Percentiles rank a stretch among this genome's conserved stretches.
These are phyloP conservation scores for Tulasnella sp. DNA, from an alignment of 768 basidiomycete genomes.

Conservation along the genomic window DNA sequence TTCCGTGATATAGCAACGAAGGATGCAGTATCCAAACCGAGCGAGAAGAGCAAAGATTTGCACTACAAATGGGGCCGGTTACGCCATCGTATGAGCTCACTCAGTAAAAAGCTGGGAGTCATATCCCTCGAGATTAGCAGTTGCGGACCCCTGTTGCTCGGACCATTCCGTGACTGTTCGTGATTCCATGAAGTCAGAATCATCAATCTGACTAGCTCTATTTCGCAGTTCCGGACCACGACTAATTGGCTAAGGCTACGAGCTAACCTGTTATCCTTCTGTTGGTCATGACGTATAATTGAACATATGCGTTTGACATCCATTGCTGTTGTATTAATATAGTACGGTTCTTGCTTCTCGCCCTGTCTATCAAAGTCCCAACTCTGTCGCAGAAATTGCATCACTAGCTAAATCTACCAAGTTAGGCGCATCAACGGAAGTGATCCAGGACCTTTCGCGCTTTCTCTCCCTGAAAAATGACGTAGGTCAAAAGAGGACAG, in stretches of 20 bases:
- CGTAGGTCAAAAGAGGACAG: neutral
- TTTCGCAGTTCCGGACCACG: too few relatives aligned
- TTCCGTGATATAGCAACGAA: neutral
- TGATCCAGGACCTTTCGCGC: neutral
- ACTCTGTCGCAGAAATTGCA: neutral
- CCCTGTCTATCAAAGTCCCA: neutral
- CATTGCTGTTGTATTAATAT: too few relatives aligned
- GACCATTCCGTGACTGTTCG: too few relatives aligned
- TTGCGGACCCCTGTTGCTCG: neutral
- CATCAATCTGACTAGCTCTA: too few relatives aligned
- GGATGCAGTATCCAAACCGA: neutral
- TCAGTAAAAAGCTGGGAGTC: neutral
- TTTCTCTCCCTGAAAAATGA: neutral
- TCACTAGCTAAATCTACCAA: neutral
- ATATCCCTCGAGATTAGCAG: neutral
- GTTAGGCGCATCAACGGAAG: neutral
- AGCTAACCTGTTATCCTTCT: too few relatives aligned
- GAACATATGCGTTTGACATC: too few relatives aligned
- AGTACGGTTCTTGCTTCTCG: too few relatives aligned
- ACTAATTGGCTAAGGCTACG: too few relatives aligned
- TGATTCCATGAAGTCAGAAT: too few relatives aligned
- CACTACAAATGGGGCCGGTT: neutral
- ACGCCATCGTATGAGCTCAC: neutral
- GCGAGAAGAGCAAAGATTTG: neutral
- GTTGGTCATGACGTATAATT: too few relatives aligned